A percentile compares a stretch with the other conserved stretches of the same genome.
Conservation (phyloP, 2,329 filamentous ascomycete genomes). For the Aspergillus melleus region DNA sequence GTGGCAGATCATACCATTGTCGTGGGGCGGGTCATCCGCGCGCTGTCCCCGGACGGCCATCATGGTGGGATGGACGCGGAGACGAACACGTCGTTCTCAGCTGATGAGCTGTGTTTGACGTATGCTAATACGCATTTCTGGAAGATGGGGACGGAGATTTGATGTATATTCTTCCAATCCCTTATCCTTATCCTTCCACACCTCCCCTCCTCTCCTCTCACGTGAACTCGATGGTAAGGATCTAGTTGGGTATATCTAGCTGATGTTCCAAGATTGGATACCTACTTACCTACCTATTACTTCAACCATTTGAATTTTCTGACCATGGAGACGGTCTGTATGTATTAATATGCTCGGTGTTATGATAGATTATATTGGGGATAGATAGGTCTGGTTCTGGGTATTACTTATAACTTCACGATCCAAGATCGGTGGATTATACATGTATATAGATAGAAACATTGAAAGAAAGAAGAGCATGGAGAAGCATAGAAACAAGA, state of each 20-base stretch:
- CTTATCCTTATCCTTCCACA: background rate
- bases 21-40: constrained; percentile 36
- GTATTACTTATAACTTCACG: background rate
- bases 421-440: too few species aligned
- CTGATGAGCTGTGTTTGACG: constrained; percentile 36
- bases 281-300: too few species aligned
- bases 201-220: too few species aligned
- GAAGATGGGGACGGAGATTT: constrained; percentile 39
- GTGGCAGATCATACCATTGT: constrained; percentile 44
- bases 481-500: background rate
- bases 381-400: background rate
- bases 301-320: background rate
- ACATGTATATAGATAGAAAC: background rate
- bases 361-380: background rate
- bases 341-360: background rate
- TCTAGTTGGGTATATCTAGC: too few species aligned
- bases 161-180: background rate
- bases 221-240: too few species aligned
- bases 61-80: background rate
- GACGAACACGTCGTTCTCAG: background rate
- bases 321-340: background rate
- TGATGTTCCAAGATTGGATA: too few species aligned
- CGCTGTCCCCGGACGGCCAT: constrained; percentile 19
- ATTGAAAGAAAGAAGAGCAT: background rate
- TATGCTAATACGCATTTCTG: constrained; percentile 47